phyloP scores from a whole-genome alignment of 1,284 basidiomycete species.

The Ganoderma resinaceum region DNA sequence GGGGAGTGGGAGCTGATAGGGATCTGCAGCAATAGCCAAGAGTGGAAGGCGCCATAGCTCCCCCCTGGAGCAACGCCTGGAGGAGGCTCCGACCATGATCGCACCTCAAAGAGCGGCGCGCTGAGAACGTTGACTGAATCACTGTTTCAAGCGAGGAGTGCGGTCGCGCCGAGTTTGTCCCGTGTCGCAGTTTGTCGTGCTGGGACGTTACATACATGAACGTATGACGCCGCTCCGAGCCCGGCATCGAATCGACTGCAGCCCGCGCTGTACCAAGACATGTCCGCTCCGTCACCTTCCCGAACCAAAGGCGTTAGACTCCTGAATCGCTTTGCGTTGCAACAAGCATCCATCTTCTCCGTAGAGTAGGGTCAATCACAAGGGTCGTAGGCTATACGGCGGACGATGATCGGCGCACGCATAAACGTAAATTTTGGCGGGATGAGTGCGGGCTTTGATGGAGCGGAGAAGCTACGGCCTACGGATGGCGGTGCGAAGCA shows the following conservation, averaged over 20 bases:
- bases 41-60: conserved; percentile 8
- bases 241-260: conserved; percentile 11
- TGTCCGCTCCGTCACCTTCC: not conserved
- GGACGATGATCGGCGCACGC: conserved; percentile 15
- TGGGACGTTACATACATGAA: conserved; percentile 21
- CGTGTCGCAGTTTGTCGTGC: conserved; percentile 8
- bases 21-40: not conserved
- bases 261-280: not conserved
- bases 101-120: conserved; percentile 19
- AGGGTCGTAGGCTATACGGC: conserved; percentile 12
- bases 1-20: not conserved
- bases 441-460: not conserved
- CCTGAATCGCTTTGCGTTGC: not conserved
- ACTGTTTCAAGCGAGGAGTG: conserved; percentile 20
- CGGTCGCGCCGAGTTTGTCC: conserved; percentile 24
- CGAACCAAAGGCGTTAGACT: not conserved
- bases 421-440: not conserved
- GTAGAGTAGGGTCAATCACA: conserved; percentile 5
- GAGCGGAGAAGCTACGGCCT: no score
- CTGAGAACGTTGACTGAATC: conserved; percentile 10
- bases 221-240: conserved; percentile 19
- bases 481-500: no score
- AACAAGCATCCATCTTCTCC: conserved; percentile 9
- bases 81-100: conserved; percentile 22
- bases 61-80: conserved; percentile 3